phyloP scores from a whole-genome alignment of 139 green algal species.

The Chlorella sp. region DNA sequence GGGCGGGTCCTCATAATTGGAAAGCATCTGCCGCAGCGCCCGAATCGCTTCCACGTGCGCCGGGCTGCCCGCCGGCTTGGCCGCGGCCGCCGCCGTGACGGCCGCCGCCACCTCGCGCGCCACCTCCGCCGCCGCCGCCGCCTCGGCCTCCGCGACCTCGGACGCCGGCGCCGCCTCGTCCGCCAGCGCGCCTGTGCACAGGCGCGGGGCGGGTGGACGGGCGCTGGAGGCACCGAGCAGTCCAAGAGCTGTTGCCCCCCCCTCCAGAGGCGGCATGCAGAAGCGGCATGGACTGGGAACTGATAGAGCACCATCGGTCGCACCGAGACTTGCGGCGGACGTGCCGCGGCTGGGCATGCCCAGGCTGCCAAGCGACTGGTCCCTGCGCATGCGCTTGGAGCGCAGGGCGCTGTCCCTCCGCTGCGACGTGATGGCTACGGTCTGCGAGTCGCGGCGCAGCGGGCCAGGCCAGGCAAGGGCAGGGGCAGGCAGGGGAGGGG shows the following conservation, averaged over 20 bases:
- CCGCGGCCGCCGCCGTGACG: constrained; percentile 7
- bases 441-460: constrained; percentile 16
- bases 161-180: neutral
- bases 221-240: neutral
- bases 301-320: neutral
- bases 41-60: constrained; percentile 22
- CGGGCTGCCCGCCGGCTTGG: constrained; percentile 24
- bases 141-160: neutral
- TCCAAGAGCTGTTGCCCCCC: neutral
- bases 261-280: neutral
- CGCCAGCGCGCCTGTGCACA: neutral
- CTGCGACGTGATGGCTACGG: constrained; percentile 11
- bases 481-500: no score
- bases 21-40: constrained; percentile 30
- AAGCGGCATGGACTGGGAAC: neutral
- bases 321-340: constrained; percentile 4
- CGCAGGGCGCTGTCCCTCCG: constrained; percentile 18
- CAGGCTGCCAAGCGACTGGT: constrained; percentile 21
- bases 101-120: constrained; percentile 14
- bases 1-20: constrained; percentile 23
- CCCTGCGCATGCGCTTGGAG: constrained; percentile 34
- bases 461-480: no score
- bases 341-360: constrained; percentile 8
- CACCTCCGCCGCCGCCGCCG: constrained; percentile 13
- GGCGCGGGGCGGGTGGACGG: neutral